Evolutionary conservation across 768 basidiomycete species (phyloP).

Genomic region (Kwoniella dendrophila): DNA sequence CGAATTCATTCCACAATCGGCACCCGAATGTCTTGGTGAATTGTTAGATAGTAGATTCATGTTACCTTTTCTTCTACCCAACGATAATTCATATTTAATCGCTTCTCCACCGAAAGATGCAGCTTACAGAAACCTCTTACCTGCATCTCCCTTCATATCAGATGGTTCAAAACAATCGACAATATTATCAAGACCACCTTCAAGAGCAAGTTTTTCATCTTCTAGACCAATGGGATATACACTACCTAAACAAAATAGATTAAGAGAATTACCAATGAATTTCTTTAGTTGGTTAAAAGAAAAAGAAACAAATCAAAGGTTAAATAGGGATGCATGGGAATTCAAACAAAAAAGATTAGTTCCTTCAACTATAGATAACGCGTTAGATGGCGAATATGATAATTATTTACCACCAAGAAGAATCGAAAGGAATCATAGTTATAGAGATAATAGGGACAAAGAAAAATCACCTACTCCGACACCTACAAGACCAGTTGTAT

Average conservation of each 20-base stretch:
- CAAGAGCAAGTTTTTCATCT: slow-evolving; percentile 44
- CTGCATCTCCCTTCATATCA: slow-evolving; percentile 33
- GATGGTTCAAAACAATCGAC: slow-evolving; percentile 27
- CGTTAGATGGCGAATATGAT: background rate
- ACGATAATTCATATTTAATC: slow-evolving; percentile 70
- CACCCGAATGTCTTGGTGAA: slow-evolving; percentile 84
- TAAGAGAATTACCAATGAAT: slow-evolving; percentile 43
- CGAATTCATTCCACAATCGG: slow-evolving; percentile 74
- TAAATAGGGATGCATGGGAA: slow-evolving; percentile 12
- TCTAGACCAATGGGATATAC: slow-evolving; percentile 46
- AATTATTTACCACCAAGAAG: background rate
- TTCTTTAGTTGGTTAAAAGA: slow-evolving; percentile 54
- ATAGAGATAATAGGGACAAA: background rate
- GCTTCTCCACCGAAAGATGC: slow-evolving; percentile 57
- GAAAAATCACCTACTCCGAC: slow-evolving; percentile 16
- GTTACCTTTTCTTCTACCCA: slow-evolving; percentile 83
- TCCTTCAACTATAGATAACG: background rate
- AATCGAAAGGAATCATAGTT: background rate
- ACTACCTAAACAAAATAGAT: slow-evolving; percentile 25
- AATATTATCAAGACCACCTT: slow-evolving; percentile 40
- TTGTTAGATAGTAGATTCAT: slow-evolving; percentile 89
- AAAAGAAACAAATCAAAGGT: slow-evolving; percentile 25
- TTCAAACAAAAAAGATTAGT: slow-evolving; percentile 7
- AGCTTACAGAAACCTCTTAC: slow-evolving; percentile 35
- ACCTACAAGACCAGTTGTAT: slow-evolving; percentile 16